Evolutionary conservation across 164 flowering plant species (phyloP).

Genomic region (Liquidambar formosana): DNA sequence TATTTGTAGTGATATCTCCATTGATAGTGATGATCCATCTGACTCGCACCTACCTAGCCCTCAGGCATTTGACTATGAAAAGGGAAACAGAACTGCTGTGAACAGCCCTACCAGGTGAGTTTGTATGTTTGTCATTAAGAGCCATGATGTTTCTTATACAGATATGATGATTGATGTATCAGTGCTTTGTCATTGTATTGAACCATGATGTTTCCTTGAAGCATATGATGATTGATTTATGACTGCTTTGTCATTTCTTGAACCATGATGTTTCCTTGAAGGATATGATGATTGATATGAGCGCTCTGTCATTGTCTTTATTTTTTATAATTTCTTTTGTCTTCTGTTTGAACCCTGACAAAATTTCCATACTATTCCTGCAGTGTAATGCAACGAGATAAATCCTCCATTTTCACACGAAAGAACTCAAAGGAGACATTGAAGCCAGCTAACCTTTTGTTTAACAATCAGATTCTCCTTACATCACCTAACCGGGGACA

Average conservation of each 20-base stretch:
- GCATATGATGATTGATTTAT: background rate
- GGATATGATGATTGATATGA: background rate
- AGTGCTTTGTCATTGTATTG: background rate
- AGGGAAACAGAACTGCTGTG: conserved; percentile 50
- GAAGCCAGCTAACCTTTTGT: conserved; percentile 42
- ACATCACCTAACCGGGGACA: conserved; percentile 61
- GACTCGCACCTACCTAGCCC: conserved; percentile 74
- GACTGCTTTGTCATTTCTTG: background rate
- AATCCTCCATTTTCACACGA: conserved; percentile 28
- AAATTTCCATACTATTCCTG: conserved; percentile 21
- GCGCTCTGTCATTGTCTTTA: no score
- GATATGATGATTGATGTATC: background rate
- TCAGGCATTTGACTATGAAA: conserved; percentile 57
- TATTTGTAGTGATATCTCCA: conserved; percentile 64
- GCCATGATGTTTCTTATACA: background rate
- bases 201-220: background rate
- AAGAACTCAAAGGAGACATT: conserved; percentile 40
- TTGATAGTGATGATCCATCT: conserved; percentile 73
- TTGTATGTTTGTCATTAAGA: background rate
- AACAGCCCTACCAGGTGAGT: conserved; percentile 79
- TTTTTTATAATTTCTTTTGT: background rate
- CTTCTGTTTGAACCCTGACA: conserved; percentile 13
- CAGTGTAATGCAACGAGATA: conserved; percentile 53
- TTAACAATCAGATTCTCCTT: conserved; percentile 38
- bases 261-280: background rate